A percentile compares a stretch with the other conserved stretches of the same genome.
Conservation (phyloP, 2,329 filamentous ascomycete genomes). For the Orbilia blumenaviensis region DNA sequence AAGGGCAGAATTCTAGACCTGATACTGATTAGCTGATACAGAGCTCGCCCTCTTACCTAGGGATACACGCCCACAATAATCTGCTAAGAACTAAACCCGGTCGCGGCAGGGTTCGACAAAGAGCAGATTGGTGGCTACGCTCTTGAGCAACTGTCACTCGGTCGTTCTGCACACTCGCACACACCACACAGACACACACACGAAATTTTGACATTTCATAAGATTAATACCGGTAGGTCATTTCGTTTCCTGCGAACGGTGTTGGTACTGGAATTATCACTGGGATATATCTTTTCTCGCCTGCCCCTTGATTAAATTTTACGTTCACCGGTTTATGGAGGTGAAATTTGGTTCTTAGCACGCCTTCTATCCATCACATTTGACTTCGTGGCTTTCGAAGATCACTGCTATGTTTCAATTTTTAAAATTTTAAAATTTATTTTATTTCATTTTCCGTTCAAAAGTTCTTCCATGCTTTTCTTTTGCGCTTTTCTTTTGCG, state of each 20-base stretch:
- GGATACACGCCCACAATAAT: no score
- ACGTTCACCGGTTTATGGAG: not conserved
- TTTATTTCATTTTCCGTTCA: not conserved
- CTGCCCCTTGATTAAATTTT: not conserved
- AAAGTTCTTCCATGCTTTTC: not conserved
- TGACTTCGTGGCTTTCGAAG: not conserved
- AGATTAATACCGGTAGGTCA: no score
- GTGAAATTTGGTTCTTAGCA: not conserved
- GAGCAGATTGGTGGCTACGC: no score
- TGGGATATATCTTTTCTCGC: not conserved
- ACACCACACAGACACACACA: no score
- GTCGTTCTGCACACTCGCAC: no score
- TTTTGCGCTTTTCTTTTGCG: not conserved
- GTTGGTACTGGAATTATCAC: not conserved
- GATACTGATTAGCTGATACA: not conserved
- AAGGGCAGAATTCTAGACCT: not conserved
- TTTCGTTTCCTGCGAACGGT: no score
- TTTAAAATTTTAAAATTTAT: no score
- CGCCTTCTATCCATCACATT: not conserved
- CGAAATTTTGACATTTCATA: no score
- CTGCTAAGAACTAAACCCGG: not conserved
- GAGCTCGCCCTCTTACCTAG: no score
- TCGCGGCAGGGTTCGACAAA: not conserved
- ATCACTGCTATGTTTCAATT: not conserved
- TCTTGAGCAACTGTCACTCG: no score